A percentile compares a stretch with the other conserved stretches of the same genome.
Evolutionary conservation across 129 eudicot species (phyloP).

Genomic region (Kitagawia praeruptora): DNA sequence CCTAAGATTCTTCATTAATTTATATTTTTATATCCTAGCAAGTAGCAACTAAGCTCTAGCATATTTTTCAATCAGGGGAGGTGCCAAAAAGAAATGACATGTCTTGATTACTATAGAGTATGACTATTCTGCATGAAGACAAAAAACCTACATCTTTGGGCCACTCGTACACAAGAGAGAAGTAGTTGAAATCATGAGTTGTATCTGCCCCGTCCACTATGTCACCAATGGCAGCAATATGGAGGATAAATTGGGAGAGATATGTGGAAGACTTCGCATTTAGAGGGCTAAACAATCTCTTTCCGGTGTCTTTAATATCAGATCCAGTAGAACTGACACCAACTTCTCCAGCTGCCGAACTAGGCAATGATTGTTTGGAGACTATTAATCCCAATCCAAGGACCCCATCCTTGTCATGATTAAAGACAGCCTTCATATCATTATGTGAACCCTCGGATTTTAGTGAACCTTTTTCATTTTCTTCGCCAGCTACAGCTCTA

Average conservation of each 20-base stretch:
- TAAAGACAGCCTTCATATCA: constrained; percentile 33
- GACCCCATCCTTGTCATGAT: constrained; percentile 48
- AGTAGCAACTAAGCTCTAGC: neutral
- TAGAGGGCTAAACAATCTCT: constrained; percentile 64
- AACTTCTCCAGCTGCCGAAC: constrained; percentile 37
- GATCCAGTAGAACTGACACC: constrained; percentile 36
- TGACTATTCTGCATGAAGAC: neutral
- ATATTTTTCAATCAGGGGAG: neutral
- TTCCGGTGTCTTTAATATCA: constrained; percentile 76
- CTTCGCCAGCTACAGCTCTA: constrained; percentile 97
- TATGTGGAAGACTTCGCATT: constrained; percentile 65
- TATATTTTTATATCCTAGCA: neutral
- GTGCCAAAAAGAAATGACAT: neutral
- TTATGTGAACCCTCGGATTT: constrained; percentile 43
- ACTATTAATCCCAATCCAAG: constrained; percentile 83
- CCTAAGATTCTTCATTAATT: neutral
- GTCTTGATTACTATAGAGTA: neutral
- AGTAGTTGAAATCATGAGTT: constrained; percentile 96
- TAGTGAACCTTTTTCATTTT: constrained; percentile 44
- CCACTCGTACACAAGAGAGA: constrained; percentile 94
- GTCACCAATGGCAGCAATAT: constrained; percentile 97
- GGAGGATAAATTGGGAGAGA: constrained; percentile 89
- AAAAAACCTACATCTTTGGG: constrained; percentile 75
- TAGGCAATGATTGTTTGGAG: constrained; percentile 31
- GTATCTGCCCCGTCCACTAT: constrained; percentile 98